These are phyloP conservation scores for Lasiosphaeris hirsuta DNA, from an alignment of 495 filamentous ascomycete species.

Conservation along the genomic window DNA sequence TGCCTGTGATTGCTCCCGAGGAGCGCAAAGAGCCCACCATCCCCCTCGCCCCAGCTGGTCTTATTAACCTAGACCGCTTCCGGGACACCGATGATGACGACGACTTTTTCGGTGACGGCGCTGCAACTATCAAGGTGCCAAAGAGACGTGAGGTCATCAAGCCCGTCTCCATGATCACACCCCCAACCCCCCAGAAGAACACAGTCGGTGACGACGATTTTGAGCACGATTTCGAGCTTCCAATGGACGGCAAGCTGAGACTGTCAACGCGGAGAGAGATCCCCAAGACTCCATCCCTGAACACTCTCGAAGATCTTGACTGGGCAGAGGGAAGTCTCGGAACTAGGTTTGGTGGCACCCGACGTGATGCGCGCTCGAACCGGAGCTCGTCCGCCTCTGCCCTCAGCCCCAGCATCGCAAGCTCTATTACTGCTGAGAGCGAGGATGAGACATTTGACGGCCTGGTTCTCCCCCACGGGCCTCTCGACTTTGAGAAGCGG, in stretches of 20 bases:
- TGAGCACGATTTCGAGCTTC: conserved; percentile 75
- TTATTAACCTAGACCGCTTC: conserved; percentile 56
- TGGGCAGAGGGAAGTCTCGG: conserved; percentile 93
- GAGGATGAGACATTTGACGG: conserved; percentile 90
- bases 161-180: conserved; percentile 53
- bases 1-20: conserved; percentile 18
- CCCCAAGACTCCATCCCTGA: conserved; percentile 53
- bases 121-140: conserved; percentile 64
- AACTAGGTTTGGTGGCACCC: conserved; percentile 80
- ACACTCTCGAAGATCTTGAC: conserved; percentile 73
- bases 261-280: conserved; percentile 58
- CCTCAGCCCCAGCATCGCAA: conserved; percentile 86
- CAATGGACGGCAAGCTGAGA: conserved; percentile 54
- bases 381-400: conserved; percentile 83
- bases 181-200: conserved; percentile 49
- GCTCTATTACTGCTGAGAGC: conserved; percentile 87
- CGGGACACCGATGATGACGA: conserved; percentile 58
- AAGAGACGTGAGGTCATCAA: conserved; percentile 54
- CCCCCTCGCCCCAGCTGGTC: conserved; percentile 28
- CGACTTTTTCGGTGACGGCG: conserved; percentile 58
- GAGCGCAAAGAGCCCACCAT: conserved; percentile 25
- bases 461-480: conserved; percentile 76
- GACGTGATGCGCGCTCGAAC: conserved; percentile 68
- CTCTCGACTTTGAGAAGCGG: conserved; percentile 72
- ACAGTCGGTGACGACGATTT: conserved; percentile 58